Base-by-base conservation (phyloP, 208 protist genomes). In the Kentomonas sorsogonicus region DNA sequence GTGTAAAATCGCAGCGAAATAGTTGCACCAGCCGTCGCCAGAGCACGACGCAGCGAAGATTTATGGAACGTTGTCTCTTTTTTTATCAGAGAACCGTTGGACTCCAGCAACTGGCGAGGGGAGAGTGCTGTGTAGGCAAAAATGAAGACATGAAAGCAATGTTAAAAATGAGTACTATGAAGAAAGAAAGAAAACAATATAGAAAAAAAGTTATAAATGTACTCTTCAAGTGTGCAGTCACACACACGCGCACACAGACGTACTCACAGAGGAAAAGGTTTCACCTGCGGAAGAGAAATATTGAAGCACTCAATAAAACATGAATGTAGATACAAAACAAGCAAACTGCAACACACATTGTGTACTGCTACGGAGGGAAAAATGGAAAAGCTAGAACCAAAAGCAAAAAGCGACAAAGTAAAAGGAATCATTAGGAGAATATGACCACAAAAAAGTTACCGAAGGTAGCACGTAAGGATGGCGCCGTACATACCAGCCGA, bases 331-430 rank as follows among this genome's bases (percentile, higher is more conserved):
- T 30, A n/a, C n/a, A n/a, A n/a, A n/a, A n/a, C n/a, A n/a, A n/a
- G 31, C 20, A 10, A 9, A 23, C 25, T 56, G 41, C 26, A 62
- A 31, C 45, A 62, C 58, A 22, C 58, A n/a, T n/a, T n/a, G n/a
- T n/a, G n/a, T n/a, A n/a, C n/a, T n/a, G n/a, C n/a, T n/a, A 91
- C 84, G 5, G 73, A 72, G 31, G 74, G 77, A 36, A 89, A n/a
- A n/a, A n/a, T n/a, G n/a, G n/a, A n/a, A n/a, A n/a, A n/a, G n/a
- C n/a, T n/a, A n/a, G n/a, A n/a, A n/a, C n/a, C n/a, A n/a, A n/a
- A n/a, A n/a, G n/a, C n/a, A n/a, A n/a, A n/a, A n/a, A n/a, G n/a
- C n/a, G n/a, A n/a, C n/a, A n/a, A n/a, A n/a, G n/a, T n/a, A n/a
- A n/a, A n/a, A n/a, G n/a, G n/a, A n/a, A n/a, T n/a, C n/a, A n/a